Evolutionary conservation across 345 rosid genomes (phyloP).

Genomic region (Ailanthus altissimus): DNA sequence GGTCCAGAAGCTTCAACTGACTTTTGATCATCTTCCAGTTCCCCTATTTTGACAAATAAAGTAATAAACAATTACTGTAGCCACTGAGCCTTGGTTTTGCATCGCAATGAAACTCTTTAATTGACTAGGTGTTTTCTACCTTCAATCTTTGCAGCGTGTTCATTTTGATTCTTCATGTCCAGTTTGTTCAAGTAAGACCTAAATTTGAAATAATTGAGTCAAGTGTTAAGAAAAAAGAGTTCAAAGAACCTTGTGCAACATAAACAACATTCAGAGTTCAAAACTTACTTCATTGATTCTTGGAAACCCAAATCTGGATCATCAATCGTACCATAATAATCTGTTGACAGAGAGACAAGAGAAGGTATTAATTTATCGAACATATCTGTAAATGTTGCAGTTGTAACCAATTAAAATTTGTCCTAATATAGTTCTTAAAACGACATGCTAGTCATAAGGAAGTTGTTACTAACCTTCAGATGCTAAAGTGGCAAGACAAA

Average conservation of each 20-base stretch:
- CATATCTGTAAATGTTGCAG: too few species aligned
- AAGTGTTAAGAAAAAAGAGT: neutral
- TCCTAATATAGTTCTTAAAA: neutral
- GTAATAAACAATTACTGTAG: slow-evolving; percentile 1
- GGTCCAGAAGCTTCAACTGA: slow-evolving; percentile 28
- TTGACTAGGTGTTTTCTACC: slow-evolving; percentile 38
- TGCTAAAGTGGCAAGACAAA: slow-evolving; percentile 82
- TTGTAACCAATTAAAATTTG: neutral
- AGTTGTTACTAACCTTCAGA: slow-evolving; percentile 40
- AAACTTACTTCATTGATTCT: slow-evolving; percentile 49
- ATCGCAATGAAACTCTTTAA: neutral
- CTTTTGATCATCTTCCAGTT: slow-evolving; percentile 24
- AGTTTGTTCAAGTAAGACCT: slow-evolving; percentile 35
- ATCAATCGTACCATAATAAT: slow-evolving; percentile 32
- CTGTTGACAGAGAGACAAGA: slow-evolving; percentile 30
- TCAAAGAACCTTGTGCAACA: neutral
- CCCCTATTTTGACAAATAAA: slow-evolving; percentile 27
- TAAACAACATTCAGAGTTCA: slow-evolving; percentile 11
- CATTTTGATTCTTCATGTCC: slow-evolving; percentile 20
- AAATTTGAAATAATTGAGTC: slow-evolving; percentile 8
- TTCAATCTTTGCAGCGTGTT: slow-evolving; percentile 28
- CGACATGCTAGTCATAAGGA: slow-evolving; percentile 2
- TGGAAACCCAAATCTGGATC: slow-evolving; percentile 28
- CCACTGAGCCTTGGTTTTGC: neutral
- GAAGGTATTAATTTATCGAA: neutral